Base-by-base conservation (phyloP, 2,329 filamentous ascomycete species). In the Exophiala sp. region DNA sequence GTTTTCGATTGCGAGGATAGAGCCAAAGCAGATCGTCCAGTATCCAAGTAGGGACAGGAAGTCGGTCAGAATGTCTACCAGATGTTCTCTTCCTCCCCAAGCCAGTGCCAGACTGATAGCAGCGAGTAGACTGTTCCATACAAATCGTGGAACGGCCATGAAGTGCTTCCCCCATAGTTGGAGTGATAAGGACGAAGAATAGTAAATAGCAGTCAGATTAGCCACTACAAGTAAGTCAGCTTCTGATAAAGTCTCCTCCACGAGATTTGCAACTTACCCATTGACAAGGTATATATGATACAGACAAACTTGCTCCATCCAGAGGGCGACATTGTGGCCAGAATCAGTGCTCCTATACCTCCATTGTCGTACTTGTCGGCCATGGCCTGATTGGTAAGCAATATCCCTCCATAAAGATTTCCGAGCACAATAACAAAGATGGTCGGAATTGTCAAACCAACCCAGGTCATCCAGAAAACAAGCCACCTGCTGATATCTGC, bases 371-470 rank as follows among this genome's bases (percentile, higher is more conserved):
- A 65, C 1, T 57, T 47, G 14, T 33, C 39, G 1, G 40, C n/a
- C 57, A 62, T 61, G 3, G 63, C 59, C 16, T 57, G 50, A 16
- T 59, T 58, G 34, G 39, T 52, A 33, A 54, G 50, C 34, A 63
- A 18, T 8, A 54, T 51, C 9, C 61, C 63, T 4, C 53, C 56
- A 21, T 60, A 57, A 5, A 51, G 38, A 35, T 49, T 52, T 21
- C 61, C 62, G 20, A 59, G 35, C 5, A 65, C 16, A 57, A 62
- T 59, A 5, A 57, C 55, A 33, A 61, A 61, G 4, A 47, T 62
- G 2, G 63, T 65, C 1, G 63, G 62, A 16, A 65, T 56, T 0
- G 58, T 48, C 43, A 65, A 63, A 12, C 63, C 63, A 14, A 63
- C 54, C 2, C 60, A 62, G 6, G 62, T 65, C 40, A 59, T 55